A percentile compares a stretch with the other conserved stretches of the same genome.
Conservation (phyloP, 495 filamentous ascomycete genomes). For the Stereocaulon alpinum region DNA sequence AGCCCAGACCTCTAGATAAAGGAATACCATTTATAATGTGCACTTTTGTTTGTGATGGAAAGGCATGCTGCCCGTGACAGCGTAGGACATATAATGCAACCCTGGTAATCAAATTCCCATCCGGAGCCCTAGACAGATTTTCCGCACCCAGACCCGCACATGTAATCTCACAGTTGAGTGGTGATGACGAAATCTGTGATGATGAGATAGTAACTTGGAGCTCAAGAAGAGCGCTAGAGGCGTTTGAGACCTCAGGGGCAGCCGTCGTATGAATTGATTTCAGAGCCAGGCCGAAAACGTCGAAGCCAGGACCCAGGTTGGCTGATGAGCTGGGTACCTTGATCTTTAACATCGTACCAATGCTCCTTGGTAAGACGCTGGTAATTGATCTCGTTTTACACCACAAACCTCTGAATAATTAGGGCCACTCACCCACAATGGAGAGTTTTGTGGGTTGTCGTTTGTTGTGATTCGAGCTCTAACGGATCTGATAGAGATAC, state of each 20-base stretch:
- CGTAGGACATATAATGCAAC: slow-evolving; percentile 85
- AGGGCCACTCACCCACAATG: no score
- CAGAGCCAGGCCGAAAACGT: slow-evolving; percentile 89
- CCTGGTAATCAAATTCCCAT: slow-evolving; percentile 81
- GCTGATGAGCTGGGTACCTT: background rate
- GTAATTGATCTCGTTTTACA: no score
- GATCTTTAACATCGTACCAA: background rate
- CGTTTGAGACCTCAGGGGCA: background rate
- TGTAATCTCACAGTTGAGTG: slow-evolving; percentile 77
- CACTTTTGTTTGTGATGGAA: slow-evolving; percentile 77
- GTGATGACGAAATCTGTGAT: slow-evolving; percentile 36
- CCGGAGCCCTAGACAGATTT: slow-evolving; percentile 64
- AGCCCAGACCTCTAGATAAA: slow-evolving; percentile 79
- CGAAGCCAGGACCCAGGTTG: slow-evolving; percentile 65
- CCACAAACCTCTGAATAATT: no score
- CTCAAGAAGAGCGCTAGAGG: slow-evolving; percentile 61
- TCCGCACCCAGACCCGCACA: slow-evolving; percentile 71
- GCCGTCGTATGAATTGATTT: background rate
- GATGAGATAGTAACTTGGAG: slow-evolving; percentile 58
- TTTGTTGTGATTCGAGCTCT: no score
- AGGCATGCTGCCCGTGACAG: slow-evolving; percentile 73
- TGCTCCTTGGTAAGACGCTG: no score
- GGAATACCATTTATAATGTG: slow-evolving; percentile 93
- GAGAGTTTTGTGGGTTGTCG: no score
- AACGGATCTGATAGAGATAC: no score